Evolutionary conservation across 1,139 yeast genomes (phyloP).

Genomic region (Geotrichum klebahnii): DNA sequence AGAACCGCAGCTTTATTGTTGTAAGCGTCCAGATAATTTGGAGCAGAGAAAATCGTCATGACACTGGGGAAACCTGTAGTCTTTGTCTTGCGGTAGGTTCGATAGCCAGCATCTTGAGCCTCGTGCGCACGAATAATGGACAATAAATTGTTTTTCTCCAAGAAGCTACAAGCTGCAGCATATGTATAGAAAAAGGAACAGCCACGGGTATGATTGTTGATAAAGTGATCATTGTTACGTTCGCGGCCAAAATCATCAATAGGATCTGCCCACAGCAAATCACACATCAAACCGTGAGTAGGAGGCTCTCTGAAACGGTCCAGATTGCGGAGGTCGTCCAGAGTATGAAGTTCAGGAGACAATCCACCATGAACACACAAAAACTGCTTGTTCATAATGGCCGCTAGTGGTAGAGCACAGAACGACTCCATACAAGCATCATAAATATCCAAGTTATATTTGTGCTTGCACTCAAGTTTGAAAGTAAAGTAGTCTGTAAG

Average conservation of each 20-base stretch:
- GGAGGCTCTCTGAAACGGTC: constrained; percentile 93
- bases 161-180: constrained; percentile 74
- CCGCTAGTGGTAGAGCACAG: constrained; percentile 87
- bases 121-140: constrained; percentile 93
- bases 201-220: constrained; percentile 77
- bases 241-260: constrained; percentile 80
- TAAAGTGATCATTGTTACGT: constrained; percentile 52
- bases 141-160: constrained; percentile 72
- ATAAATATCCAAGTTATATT: constrained; percentile 65
- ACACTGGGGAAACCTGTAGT: constrained; percentile 90
- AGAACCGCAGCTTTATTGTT: constrained; percentile 94
- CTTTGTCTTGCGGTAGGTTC: constrained; percentile 85
- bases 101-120: constrained; percentile 95
- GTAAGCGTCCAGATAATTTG: constrained; percentile 88
- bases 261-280: constrained; percentile 95
- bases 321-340: constrained; percentile 64
- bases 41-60: constrained; percentile 91
- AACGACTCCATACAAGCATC: constrained; percentile 76
- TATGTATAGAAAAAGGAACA: constrained; percentile 90
- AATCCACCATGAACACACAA: constrained; percentile 98
- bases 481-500: constrained; percentile 92
- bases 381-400: constrained; percentile 89
- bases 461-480: constrained; percentile 84
- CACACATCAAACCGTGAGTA: constrained; percentile 91
- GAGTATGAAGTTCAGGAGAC: constrained; percentile 72